These are phyloP conservation scores for Gilbertella persicaria DNA, from an alignment of 371 early-diverging fungal genomes.

Conservation along the genomic window DNA sequence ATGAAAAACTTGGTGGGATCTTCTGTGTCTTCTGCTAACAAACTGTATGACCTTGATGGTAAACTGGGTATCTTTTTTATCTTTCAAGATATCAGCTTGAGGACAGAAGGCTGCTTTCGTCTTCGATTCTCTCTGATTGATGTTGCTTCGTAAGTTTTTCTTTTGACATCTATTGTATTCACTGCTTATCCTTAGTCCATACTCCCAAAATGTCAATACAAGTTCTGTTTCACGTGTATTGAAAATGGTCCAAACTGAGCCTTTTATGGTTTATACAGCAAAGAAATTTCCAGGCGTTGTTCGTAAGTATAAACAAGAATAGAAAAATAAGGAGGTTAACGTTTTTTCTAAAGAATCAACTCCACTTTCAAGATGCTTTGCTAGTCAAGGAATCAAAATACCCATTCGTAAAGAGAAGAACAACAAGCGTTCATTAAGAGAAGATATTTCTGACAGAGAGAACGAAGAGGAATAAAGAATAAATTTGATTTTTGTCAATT, in stretches of 20 bases:
- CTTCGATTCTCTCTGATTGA: conserved; percentile 62
- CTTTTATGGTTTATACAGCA: conserved; percentile 63
- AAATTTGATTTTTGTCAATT: no score
- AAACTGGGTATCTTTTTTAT: conserved; percentile 75
- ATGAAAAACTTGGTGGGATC: conserved; percentile 73
- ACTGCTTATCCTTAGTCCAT: conserved; percentile 9
- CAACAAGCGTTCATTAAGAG: neutral
- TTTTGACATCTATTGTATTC: neutral
- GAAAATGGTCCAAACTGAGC: conserved; percentile 45
- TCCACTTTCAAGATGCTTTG: conserved; percentile 67
- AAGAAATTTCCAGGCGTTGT: conserved; percentile 72
- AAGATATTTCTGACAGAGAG: neutral
- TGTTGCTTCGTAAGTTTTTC: conserved; percentile 50
- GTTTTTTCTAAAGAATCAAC: conserved; percentile 55
- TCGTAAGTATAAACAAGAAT: conserved; percentile 40
- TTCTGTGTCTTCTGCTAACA: conserved; percentile 67
- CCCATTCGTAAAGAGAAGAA: conserved; percentile 53
- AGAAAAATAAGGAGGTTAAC: neutral
- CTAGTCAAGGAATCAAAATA: conserved; percentile 71
- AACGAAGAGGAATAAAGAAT: no score
- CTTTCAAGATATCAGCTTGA: conserved; percentile 72
- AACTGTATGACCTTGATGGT: conserved; percentile 62
- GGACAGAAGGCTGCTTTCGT: conserved; percentile 67
- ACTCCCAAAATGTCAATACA: conserved; percentile 37
- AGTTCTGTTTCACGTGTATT: conserved; percentile 34